phyloP scores from a whole-genome alignment of 2,329 filamentous ascomycete genomes.

The Pseudogymnoascus sp. region DNA sequence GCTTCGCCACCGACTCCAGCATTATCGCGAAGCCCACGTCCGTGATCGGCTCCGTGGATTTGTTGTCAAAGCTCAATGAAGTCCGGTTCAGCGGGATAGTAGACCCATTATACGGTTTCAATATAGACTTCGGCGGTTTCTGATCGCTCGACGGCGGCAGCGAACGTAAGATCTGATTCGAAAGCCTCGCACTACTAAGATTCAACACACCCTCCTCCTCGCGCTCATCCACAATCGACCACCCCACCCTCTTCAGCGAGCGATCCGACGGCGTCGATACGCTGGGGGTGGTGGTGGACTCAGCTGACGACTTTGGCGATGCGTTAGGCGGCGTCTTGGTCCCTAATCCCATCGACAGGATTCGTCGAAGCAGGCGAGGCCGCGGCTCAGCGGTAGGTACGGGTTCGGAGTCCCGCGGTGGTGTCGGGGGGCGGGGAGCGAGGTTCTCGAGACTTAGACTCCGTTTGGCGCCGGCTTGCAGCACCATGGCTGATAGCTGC shows the following conservation, averaged over 20 bases:
- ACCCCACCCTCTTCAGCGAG: conserved; percentile 51
- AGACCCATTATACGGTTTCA: conserved; percentile 58
- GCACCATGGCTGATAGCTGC: conserved; percentile 30
- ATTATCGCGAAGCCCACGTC: conserved; percentile 64
- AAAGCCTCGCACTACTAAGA: conserved; percentile 14
- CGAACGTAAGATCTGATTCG: conserved; percentile 17
- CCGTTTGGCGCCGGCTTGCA: conserved; percentile 20
- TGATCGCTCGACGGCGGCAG: conserved; percentile 35
- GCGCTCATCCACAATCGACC: conserved; percentile 40
- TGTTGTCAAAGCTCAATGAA: conserved; percentile 16
- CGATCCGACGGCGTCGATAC: conserved; percentile 26
- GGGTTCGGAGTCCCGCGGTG: conserved; percentile 45
- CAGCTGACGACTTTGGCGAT: conserved; percentile 32
- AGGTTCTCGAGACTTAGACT: conserved; percentile 46
- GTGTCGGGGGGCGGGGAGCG: conserved; percentile 58
- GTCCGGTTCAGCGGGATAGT: conserved; percentile 17
- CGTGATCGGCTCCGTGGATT: conserved; percentile 23
- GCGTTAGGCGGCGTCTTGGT: conserved; percentile 14
- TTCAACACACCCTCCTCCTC: conserved; percentile 36
- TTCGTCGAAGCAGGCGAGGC: conserved; percentile 19
- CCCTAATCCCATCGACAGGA: conserved; percentile 32
- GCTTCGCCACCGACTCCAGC: conserved; percentile 76
- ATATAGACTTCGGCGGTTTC: conserved; percentile 64
- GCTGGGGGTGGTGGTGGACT: conserved; percentile 21
- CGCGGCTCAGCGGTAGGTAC: conserved; percentile 17